phyloP scores from a whole-genome alignment of 2,329 filamentous ascomycete genomes.

The Hypoxylon sp. region DNA sequence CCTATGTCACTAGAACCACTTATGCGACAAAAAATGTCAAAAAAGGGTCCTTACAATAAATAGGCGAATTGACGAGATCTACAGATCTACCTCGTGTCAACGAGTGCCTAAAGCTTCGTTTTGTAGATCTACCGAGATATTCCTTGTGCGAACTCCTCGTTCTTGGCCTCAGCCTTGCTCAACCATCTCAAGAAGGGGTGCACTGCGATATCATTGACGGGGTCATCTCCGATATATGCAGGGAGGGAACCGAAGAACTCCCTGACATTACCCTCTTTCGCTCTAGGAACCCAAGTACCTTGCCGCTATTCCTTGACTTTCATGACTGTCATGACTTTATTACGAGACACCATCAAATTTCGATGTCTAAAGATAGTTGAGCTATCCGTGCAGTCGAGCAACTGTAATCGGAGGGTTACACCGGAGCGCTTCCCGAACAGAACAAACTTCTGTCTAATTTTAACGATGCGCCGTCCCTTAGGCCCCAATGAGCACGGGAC shows the following conservation, averaged over 20 bases:
- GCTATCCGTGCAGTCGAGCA: constrained; percentile 29
- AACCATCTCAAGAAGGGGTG: constrained; percentile 6
- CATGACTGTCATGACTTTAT: constrained; percentile 9
- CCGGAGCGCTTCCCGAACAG: constrained; percentile 29
- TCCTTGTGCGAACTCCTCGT: constrained; percentile 20
- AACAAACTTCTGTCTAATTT: constrained; percentile 30
- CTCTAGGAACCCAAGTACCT: constrained; percentile 6
- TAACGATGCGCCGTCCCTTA: constrained; percentile 30
- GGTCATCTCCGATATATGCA: constrained; percentile 20
- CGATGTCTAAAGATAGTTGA: constrained; percentile 34
- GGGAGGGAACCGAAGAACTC: constrained; percentile 9
- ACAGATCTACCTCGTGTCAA: constrained; percentile 45
- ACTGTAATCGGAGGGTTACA: constrained; percentile 33
- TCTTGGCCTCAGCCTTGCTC: constrained; percentile 21
- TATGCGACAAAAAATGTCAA: constrained; percentile 9
- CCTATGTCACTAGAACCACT: constrained; percentile 2
- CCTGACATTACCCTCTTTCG: constrained; percentile 1
- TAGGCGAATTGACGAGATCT: constrained; percentile 33
- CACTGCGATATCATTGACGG: constrained; percentile 15
- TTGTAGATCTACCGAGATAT: constrained; percentile 35
- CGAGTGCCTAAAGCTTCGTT: constrained; percentile 11
- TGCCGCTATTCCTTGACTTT: constrained; percentile 12
- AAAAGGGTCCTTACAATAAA: constrained; percentile 3
- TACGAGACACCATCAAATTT: constrained; percentile 30
- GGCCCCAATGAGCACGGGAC: constrained; percentile 32